Percentiles rank a stretch among this genome's conserved stretches.
Evolutionary conservation across 2,329 filamentous ascomycete genomes (phyloP).

Genomic region (Arachnopeziza araneosa): DNA sequence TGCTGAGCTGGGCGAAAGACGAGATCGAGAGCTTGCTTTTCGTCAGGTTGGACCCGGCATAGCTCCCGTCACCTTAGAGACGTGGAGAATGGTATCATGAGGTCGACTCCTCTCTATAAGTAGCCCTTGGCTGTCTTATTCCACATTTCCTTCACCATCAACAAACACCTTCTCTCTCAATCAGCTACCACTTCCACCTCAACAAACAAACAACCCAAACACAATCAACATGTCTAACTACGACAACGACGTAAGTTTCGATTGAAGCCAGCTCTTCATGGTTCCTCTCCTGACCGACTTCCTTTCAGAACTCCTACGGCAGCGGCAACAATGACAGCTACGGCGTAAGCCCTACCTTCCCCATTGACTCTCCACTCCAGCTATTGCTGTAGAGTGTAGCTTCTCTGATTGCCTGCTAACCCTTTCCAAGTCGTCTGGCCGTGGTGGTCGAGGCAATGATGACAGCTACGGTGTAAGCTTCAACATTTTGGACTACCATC

Average conservation of each 20-base stretch:
- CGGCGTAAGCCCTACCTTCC: slow-evolving; percentile 15
- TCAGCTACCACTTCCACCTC: slow-evolving; percentile 1
- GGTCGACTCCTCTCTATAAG: not conserved
- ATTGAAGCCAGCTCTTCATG: slow-evolving; percentile 11
- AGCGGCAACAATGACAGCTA: slow-evolving; percentile 11
- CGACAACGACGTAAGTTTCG: slow-evolving; percentile 26
- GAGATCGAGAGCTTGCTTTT: not conserved
- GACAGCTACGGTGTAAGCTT: slow-evolving; percentile 12
- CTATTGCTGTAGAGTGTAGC: slow-evolving; percentile 3
- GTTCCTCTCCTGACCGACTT: slow-evolving; percentile 16
- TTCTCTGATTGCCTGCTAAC: not conserved
- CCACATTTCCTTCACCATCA: not conserved
- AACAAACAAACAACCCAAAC: slow-evolving; percentile 5
- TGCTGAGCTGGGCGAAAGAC: not conserved
- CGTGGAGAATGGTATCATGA: not conserved
- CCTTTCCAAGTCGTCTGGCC: slow-evolving; percentile 3
- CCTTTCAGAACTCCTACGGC: slow-evolving; percentile 18
- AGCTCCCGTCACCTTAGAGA: not conserved
- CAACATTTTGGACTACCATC: not conserved
- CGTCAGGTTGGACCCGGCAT: not conserved
- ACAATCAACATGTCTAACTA: slow-evolving; percentile 27
- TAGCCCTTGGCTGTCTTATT: not conserved
- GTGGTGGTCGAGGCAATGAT: not conserved
- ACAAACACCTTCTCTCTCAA: slow-evolving; percentile 8
- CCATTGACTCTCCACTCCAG: not conserved